Evolutionary conservation across 768 basidiomycete genomes (phyloP), one percentile per base, ranked within the genome.

Genomic region (Russula virescens): DNA sequence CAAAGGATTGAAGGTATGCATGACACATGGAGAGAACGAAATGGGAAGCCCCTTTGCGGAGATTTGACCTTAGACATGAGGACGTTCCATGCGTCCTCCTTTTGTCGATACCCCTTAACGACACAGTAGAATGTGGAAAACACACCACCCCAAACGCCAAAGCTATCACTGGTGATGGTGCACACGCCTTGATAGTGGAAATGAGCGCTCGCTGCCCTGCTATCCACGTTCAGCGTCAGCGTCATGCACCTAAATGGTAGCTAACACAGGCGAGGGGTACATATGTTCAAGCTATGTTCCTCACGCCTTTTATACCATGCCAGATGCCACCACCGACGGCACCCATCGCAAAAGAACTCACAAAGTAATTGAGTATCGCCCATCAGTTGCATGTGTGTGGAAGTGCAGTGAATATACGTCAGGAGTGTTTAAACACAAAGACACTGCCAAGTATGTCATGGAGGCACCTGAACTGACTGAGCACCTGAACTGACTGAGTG

Each of bases 61-160:
- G 6, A 35, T 18, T 16, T 7, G 35, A 25, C n/a, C 42, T 35
- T 25, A 18, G 48, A 47, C 25, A 35, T 25, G 63, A 47, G 48
- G 23, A 94, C 94, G 72, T 99, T 99, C 94, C 94, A 99, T 55
- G 96, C 91, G 74, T 97, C 95, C 76, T 97, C 94, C 73, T 98
- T 97, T 78, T 97, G 94, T 73, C 94, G 82, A 79, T 85, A 92
- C 16, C 94, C 92, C 76, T 99, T 98, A 69, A 99, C 89, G 0
- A 94, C 94, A 74, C 97, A 99, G 75, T 98, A 96, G 69, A 97
- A 99, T 38, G 93, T 91, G 49, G 94, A 98, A 75, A 99, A 99
- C 86, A 99, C 89, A 68, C 96, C 97, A 73, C 96, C 91, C 90
- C 91, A 93, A 18, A 92, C 88, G 69, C 90, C 89, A 73, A 96